Conservation (phyloP, 371 early-diverging fungal genomes). For the Mucor saturninus region DNA sequence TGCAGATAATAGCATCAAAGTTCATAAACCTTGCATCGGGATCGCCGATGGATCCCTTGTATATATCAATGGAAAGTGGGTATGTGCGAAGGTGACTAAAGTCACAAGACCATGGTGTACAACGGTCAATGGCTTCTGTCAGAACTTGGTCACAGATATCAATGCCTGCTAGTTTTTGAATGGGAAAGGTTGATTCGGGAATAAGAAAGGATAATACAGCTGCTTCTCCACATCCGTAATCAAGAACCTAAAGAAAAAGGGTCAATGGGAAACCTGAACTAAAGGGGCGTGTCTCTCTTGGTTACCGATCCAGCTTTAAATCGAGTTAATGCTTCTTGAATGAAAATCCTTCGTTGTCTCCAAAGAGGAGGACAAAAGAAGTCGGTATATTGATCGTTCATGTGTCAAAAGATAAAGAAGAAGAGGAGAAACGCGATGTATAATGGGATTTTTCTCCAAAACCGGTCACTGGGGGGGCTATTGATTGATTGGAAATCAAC, state of each 20-base stretch:
- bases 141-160: slow-evolving; percentile 57
- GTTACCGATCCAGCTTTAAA: slow-evolving; percentile 15
- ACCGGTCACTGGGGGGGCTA: no score
- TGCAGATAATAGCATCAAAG: slow-evolving; percentile 67
- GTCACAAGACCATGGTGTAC: slow-evolving; percentile 63
- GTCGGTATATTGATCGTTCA: slow-evolving; percentile 4
- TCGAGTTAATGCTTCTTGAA: slow-evolving; percentile 3
- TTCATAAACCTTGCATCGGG: slow-evolving; percentile 48
- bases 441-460: no score
- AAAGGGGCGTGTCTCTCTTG: not conserved
- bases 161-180: slow-evolving; percentile 63
- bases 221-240: slow-evolving; percentile 83
- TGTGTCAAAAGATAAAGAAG: not conserved
- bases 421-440: no score
- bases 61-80: slow-evolving; percentile 58
- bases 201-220: slow-evolving; percentile 63
- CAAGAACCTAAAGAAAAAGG: slow-evolving; percentile 56
- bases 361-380: slow-evolving; percentile 23
- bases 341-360: slow-evolving; percentile 23
- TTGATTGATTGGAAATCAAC: no score
- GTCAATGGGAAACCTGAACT: slow-evolving; percentile 39
- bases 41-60: slow-evolving; percentile 58
- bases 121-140: slow-evolving; percentile 46
- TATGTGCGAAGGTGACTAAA: slow-evolving; percentile 45
- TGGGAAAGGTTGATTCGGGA: slow-evolving; percentile 41